A percentile compares a stretch with the other conserved stretches of the same genome.
Conservation (phyloP, 78 protist species). For the Cyanophora paradoxa region DNA sequence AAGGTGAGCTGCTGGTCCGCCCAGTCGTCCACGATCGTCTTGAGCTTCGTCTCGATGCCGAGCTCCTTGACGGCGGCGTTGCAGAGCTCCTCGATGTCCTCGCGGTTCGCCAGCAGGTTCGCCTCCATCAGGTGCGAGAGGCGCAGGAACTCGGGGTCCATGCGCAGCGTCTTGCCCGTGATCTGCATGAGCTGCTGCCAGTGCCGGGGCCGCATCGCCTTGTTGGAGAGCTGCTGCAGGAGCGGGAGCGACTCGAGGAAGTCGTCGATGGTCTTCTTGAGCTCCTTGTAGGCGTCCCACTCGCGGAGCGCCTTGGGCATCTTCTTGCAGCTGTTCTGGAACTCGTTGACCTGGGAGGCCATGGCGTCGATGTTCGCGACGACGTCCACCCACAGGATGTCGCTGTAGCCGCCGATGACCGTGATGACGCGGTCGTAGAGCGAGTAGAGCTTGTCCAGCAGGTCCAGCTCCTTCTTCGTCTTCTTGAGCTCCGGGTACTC, state of each 20-base stretch:
- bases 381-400: conserved; percentile 64
- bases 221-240: conserved; percentile 35
- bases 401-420: conserved; percentile 48
- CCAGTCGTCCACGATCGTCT: conserved; percentile 38
- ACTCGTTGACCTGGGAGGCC: conserved; percentile 29
- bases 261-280: conserved; percentile 62
- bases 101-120: conserved; percentile 28
- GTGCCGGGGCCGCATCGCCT: conserved; percentile 59
- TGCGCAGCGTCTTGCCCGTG: conserved; percentile 3
- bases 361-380: conserved; percentile 23
- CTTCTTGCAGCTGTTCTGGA: conserved; percentile 26
- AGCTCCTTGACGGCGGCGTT: conserved; percentile 58
- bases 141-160: conserved; percentile 43
- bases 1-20: conserved; percentile 37
- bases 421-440: conserved; percentile 55
- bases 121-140: conserved; percentile 47
- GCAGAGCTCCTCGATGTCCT: conserved; percentile 69
- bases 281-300: conserved; percentile 70
- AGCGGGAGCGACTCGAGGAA: conserved; percentile 61
- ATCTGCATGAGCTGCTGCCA: conserved; percentile 53
- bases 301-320: conserved; percentile 57
- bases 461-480: conserved; percentile 51
- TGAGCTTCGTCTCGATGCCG: conserved; percentile 58
- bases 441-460: conserved; percentile 61
- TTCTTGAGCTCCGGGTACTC: conserved; percentile 61